Evolutionary conservation across 2,329 filamentous ascomycete genomes (phyloP).

Genomic region (Paracorniculantispora psalliotae): DNA sequence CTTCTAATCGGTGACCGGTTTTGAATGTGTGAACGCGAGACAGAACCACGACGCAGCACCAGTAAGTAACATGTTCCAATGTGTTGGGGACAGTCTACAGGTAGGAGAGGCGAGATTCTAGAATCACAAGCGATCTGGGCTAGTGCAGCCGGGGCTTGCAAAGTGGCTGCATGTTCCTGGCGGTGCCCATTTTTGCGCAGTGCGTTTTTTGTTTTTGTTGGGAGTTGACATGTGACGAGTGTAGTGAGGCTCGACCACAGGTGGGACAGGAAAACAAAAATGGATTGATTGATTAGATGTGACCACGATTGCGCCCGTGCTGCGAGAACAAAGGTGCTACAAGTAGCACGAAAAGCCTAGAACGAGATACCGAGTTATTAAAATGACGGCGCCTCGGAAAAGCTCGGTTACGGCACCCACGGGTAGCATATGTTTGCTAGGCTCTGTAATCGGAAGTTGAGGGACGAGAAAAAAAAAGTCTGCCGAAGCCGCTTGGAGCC

Average conservation of each 20-base stretch:
- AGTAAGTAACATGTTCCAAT: neutral
- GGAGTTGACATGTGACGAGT: neutral
- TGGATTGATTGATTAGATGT: neutral
- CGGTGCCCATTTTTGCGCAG: neutral
- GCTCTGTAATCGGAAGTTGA: no score
- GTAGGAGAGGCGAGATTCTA: neutral
- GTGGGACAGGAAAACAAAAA: no score
- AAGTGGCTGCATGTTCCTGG: slow-evolving; percentile 1
- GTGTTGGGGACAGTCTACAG: neutral
- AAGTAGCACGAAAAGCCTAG: no score
- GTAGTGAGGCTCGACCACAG: no score
- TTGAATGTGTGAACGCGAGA: neutral
- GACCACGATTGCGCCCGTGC: neutral
- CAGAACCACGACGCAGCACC: neutral
- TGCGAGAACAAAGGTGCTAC: neutral
- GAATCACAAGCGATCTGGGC: neutral
- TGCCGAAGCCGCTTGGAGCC: neutral
- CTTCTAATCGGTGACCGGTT: neutral
- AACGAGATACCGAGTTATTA: neutral
- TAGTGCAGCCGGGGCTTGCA: neutral
- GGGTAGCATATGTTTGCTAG: neutral
- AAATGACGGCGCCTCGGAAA: neutral
- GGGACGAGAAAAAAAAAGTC: neutral
- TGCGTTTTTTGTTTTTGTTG: no score
- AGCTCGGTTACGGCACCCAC: neutral